phyloP scores from a whole-genome alignment of 2,329 filamentous ascomycete genomes.

The Beauveria asiatica region DNA sequence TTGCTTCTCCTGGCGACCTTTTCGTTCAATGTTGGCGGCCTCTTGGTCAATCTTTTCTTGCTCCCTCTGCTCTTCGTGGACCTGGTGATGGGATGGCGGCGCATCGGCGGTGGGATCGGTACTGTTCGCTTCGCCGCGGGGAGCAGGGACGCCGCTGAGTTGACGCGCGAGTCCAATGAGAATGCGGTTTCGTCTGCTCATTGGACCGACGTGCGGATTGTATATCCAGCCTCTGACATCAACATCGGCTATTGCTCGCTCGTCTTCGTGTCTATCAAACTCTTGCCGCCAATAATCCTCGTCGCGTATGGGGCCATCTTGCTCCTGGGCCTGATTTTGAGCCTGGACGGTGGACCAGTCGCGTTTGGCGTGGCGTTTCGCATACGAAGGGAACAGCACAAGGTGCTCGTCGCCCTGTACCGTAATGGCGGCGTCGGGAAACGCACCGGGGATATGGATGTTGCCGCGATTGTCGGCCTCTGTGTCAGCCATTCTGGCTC shows the following conservation, averaged over 20 bases:
- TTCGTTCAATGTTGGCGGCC: constrained; percentile 66
- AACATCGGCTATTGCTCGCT: constrained; percentile 82
- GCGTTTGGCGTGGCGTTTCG: constrained; percentile 57
- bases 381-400: constrained; percentile 92
- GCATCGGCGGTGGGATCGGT: constrained; percentile 15
- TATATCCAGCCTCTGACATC: constrained; percentile 97
- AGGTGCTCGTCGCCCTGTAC: constrained; percentile 80
- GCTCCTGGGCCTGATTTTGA: constrained; percentile 20
- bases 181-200: constrained; percentile 80
- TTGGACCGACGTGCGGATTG: constrained; percentile 70
- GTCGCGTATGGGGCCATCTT: constrained; percentile 42
- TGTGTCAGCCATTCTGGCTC: constrained; percentile 25
- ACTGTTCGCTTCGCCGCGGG: constrained; percentile 34
- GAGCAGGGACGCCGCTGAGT: constrained; percentile 75
- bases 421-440: constrained; percentile 76
- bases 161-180: constrained; percentile 80
- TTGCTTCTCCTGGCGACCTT: constrained; percentile 62
- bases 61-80: constrained; percentile 41
- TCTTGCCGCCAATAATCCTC: constrained; percentile 69
- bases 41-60: constrained; percentile 63
- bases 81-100: constrained; percentile 19
- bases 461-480: constrained; percentile 22
- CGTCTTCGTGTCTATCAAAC: constrained; percentile 72
- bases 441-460: constrained; percentile 59
- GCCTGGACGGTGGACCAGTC: constrained; percentile 24